Evolutionary conservation across 2,329 filamentous ascomycete species (phyloP), one percentile per base, ranked within the genome.

Genomic region (Achaetomium macrosporum): DNA sequence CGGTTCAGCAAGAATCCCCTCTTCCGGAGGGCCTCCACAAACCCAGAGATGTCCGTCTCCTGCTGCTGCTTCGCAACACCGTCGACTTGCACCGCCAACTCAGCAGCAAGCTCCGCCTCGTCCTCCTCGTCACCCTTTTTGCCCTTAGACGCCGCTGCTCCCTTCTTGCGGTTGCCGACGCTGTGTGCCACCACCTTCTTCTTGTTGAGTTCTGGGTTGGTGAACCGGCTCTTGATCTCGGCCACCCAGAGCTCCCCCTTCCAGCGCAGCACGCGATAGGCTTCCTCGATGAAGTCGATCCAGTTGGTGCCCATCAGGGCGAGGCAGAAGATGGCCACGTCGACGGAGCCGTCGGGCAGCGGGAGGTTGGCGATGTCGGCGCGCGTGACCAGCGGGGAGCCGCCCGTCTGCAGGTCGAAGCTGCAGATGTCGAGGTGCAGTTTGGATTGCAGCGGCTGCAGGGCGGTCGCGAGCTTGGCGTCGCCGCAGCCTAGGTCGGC

Each of bases 221-320:
- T 84, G 66, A 99, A 97, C 31, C 93, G 87, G 59, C 83, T 89
- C 74, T 97, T 97, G 71, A 99, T 96, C 73, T 99, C 93, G 44
- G 90, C 88, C 47, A 99, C 82, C 93, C 93, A 99, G 50, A 96
- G 83, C 75, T 99, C 93, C 61, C 93, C 93, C 66, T 93, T 92
- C 81, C 90, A 91, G 65, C 90, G 86, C 57, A 99, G 79, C 47
- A 97, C 78, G 50, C 93, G 85, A 75, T 90, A 95, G 13, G 92
- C 92, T 73, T 99, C 93, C 71, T 97, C 93, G 64, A 99, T 81
- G 68, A 99, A 97, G 63, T 90, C 85, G 49, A 95, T 81, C 92
- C 93, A 99, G 73, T 99, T 99, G 51, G 93, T 99, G 65, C 93
- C 93, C 93, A 99, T 99, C 54, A 99, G 81, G 46, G 92, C 93